Evolutionary conservation across 371 early-diverging fungal genomes (phyloP).

Genomic region (Circinella umbellata): DNA sequence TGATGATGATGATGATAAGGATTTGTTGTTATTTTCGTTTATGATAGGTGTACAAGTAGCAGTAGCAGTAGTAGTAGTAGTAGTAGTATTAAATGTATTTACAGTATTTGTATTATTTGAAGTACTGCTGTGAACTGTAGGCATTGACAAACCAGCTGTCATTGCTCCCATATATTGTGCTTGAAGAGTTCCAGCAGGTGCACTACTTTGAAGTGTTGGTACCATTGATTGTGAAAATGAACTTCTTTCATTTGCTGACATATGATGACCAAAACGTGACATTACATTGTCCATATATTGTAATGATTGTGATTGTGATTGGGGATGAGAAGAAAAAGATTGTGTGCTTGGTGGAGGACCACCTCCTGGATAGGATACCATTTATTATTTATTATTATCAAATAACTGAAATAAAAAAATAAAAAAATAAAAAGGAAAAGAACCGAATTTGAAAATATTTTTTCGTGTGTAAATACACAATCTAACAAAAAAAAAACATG

Average conservation of each 20-base stretch:
- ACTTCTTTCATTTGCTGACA: conserved; percentile 15
- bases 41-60: neutral
- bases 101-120: neutral
- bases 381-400: neutral
- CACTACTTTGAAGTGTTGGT: conserved; percentile 16
- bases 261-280: conserved; percentile 19
- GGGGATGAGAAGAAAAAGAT: neutral
- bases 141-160: conserved; percentile 13
- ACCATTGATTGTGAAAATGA: conserved; percentile 21
- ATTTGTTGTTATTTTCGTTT: neutral
- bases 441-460: neutral
- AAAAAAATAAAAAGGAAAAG: conserved; percentile 5
- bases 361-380: neutral
- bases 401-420: too few species aligned
- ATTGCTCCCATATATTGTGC: neutral
- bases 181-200: neutral
- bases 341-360: neutral
- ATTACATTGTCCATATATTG: conserved; percentile 21
- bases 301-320: conserved; percentile 1
- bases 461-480: neutral
- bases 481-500: conserved; percentile 2
- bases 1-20: too few species aligned
- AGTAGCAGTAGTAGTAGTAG: neutral
- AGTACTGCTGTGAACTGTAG: neutral
- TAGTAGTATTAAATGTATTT: neutral